Conservation (phyloP, 768 basidiomycete genomes). For the Lactarius hatsudake region DNA sequence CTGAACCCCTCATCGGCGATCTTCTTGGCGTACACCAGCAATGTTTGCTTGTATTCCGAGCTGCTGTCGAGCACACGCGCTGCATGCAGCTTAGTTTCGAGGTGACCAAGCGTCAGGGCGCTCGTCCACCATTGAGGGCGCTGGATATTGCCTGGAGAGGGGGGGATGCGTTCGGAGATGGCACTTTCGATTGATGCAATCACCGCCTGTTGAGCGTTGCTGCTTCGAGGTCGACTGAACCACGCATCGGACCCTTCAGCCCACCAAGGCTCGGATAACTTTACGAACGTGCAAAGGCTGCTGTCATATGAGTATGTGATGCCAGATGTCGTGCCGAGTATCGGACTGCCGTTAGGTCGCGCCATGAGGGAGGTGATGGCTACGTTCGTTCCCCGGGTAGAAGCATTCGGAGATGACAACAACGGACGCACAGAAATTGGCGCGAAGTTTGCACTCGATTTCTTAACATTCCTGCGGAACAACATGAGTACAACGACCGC, state of each 20-base stretch:
- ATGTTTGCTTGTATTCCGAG: conserved; percentile 76
- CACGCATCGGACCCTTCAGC: conserved; percentile 77
- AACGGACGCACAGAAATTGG: conserved; percentile 62
- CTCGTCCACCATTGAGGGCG: conserved; percentile 78
- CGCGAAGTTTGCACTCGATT: conserved; percentile 59
- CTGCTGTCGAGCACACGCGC: conserved; percentile 74
- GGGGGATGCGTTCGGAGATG: conserved; percentile 31
- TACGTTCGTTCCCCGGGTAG: conserved; percentile 29
- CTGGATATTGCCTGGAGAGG: conserved; percentile 30
- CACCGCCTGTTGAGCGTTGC: conserved; percentile 42
- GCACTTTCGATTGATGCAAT: conserved; percentile 31
- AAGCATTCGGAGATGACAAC: conserved; percentile 48
- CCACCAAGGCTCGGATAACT: conserved; percentile 83
- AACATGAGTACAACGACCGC: not conserved
- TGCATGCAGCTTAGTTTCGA: conserved; percentile 80
- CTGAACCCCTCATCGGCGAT: conserved; percentile 88
- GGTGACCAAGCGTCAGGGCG: conserved; percentile 82
- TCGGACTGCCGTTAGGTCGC: conserved; percentile 75
- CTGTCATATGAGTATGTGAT: conserved; percentile 77
- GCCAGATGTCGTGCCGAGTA: conserved; percentile 77
- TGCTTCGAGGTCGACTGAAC: conserved; percentile 68
- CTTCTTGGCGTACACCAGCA: conserved; percentile 76
- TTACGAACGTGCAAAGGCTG: conserved; percentile 63
- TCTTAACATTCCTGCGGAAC: conserved; percentile 67
- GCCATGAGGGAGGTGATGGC: conserved; percentile 63